Percentiles rank a stretch among this genome's conserved stretches.
Conservation (phyloP, 352 stramenopile genomes). For the Phytophthora fragariae region DNA sequence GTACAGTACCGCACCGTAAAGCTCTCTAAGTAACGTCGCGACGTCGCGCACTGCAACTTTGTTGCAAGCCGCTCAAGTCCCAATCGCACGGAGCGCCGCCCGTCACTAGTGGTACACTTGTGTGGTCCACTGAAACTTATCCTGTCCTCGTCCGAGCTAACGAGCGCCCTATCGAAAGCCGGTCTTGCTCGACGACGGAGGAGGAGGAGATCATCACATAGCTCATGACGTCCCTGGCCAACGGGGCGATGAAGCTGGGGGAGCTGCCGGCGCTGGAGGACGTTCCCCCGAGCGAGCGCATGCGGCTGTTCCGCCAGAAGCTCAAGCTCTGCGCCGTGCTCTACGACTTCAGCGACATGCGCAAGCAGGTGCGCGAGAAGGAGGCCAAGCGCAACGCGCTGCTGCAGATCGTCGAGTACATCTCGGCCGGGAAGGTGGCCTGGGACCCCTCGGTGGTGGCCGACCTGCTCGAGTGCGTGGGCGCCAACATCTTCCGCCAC, state of each 20-base stretch:
- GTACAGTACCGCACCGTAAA: not conserved
- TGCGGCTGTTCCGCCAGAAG: constrained; percentile 75
- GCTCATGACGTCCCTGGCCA: constrained; percentile 23
- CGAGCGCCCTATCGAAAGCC: constrained; percentile 16
- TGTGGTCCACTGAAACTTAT: no score
- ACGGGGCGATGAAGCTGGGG: constrained; percentile 50
- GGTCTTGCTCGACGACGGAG: not conserved
- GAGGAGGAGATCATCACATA: constrained; percentile 15
- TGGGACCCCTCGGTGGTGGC: constrained; percentile 60
- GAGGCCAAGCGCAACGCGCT: constrained; percentile 96
- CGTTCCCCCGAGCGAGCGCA: constrained; percentile 58
- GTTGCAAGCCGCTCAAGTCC: not conserved
- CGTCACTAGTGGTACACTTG: not conserved
- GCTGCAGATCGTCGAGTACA: constrained; percentile 98
- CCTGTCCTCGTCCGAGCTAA: no score
- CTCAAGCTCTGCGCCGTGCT: constrained; percentile 67
- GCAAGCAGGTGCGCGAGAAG: constrained; percentile 71
- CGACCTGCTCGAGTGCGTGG: constrained; percentile 78
- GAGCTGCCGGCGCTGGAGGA: constrained; percentile 67
- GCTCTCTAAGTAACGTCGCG: constrained; percentile 17
- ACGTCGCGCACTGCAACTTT: constrained; percentile 6
- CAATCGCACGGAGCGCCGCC: not conserved
- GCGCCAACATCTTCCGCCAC: constrained; percentile 92
- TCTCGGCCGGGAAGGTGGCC: constrained; percentile 84
- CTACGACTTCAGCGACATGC: constrained; percentile 68